A percentile compares a stretch with the other conserved stretches of the same genome.
Evolutionary conservation across 768 basidiomycete genomes (phyloP).

Genomic region (Lactarius quietus): DNA sequence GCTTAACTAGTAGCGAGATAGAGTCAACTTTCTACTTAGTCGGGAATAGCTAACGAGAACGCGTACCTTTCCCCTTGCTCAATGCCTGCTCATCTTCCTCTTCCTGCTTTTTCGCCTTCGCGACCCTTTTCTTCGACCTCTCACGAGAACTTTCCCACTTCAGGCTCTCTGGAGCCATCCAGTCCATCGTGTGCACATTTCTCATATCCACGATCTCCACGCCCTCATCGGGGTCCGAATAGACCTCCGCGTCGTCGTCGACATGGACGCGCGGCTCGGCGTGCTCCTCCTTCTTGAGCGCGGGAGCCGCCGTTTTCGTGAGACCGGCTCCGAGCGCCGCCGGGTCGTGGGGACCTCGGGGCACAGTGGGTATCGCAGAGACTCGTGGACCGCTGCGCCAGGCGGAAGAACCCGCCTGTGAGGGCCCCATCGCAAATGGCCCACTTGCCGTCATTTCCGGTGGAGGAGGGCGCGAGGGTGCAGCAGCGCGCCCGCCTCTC

Average conservation of each 20-base stretch:
- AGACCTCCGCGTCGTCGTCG: conserved; percentile 59
- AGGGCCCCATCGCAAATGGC: conserved; percentile 84
- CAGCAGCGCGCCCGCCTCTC: conserved; percentile 42
- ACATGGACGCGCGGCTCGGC: conserved; percentile 31
- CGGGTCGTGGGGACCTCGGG: conserved; percentile 37
- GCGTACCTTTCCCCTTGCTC: conserved; percentile 36
- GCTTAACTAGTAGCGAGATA: conserved; percentile 18
- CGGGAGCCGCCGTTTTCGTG: conserved; percentile 47
- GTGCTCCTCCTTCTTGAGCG: conserved; percentile 40
- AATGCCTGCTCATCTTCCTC: conserved; percentile 24
- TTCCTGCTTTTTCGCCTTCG: conserved; percentile 46
- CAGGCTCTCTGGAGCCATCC: conserved; percentile 82
- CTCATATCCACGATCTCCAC: conserved; percentile 87
- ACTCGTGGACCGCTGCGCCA: conserved; percentile 52
- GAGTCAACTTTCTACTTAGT: not conserved
- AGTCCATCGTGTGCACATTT: conserved; percentile 72
- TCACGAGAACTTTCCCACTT: conserved; percentile 44
- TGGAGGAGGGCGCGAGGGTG: conserved; percentile 44
- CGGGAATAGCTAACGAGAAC: not conserved
- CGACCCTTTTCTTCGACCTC: conserved; percentile 34
- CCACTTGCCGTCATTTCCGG: conserved; percentile 82
- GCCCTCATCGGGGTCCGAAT: conserved; percentile 86
- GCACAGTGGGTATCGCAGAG: conserved; percentile 50
- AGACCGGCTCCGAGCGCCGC: conserved; percentile 47
- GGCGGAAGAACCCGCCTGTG: conserved; percentile 56